These are phyloP conservation scores for Thelonectria blattea DNA, from an alignment of 2,329 filamentous ascomycete genomes.

Conservation along the genomic window DNA sequence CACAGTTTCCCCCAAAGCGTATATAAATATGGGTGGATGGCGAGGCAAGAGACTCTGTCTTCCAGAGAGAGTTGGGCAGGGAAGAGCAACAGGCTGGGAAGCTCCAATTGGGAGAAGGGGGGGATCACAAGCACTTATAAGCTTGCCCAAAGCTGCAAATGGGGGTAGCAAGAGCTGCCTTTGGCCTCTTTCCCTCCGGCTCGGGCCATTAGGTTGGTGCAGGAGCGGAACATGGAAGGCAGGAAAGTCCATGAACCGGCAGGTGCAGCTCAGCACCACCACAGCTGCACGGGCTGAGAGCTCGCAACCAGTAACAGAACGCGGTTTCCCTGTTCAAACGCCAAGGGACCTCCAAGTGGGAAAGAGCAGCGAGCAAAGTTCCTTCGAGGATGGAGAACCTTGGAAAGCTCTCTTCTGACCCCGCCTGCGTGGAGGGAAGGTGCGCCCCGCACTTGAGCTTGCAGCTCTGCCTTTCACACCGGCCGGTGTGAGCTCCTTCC, in stretches of 20 bases:
- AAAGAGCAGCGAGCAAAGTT: background rate
- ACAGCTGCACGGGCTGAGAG: background rate
- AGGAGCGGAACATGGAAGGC: background rate
- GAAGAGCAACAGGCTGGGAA: background rate
- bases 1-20: background rate
- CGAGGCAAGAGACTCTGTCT: background rate
- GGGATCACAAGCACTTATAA: constrained; percentile 7
- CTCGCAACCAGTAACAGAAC: no score
- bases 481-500: background rate
- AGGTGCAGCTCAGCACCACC: no score
- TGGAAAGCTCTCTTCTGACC: background rate
- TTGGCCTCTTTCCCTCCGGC: constrained; percentile 4
- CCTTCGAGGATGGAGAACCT: constrained; percentile 10
- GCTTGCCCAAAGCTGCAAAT: background rate
- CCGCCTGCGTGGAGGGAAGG: constrained; percentile 3
- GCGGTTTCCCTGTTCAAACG: background rate
- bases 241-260: constrained; percentile 3
- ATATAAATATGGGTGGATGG: no score
- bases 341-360: background rate
- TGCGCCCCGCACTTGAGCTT: background rate
- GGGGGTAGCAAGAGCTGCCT: background rate
- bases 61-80: background rate
- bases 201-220: constrained; percentile 2
- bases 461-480: background rate
- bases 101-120: background rate